Base-by-base conservation (phyloP, 129 eudicot genomes). In the Pseudognaphalium luteoalbum region DNA sequence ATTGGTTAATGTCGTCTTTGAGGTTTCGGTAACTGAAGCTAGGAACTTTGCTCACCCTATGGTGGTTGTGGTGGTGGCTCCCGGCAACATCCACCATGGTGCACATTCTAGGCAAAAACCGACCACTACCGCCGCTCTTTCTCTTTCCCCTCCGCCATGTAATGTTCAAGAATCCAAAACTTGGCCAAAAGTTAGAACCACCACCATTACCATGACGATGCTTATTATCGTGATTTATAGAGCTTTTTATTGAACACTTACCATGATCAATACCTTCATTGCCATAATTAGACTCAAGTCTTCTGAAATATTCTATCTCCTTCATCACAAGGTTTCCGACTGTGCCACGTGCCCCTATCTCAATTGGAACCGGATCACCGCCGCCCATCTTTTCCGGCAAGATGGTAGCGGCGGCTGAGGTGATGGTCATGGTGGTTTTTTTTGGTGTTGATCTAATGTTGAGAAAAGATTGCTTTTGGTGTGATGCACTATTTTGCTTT, bases 301-400 rank as follows among this genome's bases (percentile, higher is more conserved):
- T 80, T 25, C 58, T 86, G 73, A 89, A 94, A 71, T 87, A 94
- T 75, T 94, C 98, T 3, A 89, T 91, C 86, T 94, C 98, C 77
- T 80, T 85, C 89, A 76, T 94, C 61, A 94, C 86, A 54, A 94
- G 98, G 62, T 96, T 88, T 68, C 98, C 98, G 4, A 94, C 85
- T 0, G 96, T 94, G 16, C 98, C 98, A 22, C 91, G 83, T 1
- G 96, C 87, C 70, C 98, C 98, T 33, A 91, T 83, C 78, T 89
- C 93, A 16, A 91, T 70, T 4, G 96, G 96, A 42, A 81, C 86
- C 0, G 75, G 70, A 81, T 81, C 74, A 42, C 76, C 74, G 71
- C 71, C 75, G 12, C 56, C 85, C 96, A 87, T 87, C 76, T 76
- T 81, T 10, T 72, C 80, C 47, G 81, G 84, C 71, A 73, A 64